Evolutionary conservation across 805 yeast genomes (phyloP).

Genomic region (Maudiozyma saulgeensis): DNA sequence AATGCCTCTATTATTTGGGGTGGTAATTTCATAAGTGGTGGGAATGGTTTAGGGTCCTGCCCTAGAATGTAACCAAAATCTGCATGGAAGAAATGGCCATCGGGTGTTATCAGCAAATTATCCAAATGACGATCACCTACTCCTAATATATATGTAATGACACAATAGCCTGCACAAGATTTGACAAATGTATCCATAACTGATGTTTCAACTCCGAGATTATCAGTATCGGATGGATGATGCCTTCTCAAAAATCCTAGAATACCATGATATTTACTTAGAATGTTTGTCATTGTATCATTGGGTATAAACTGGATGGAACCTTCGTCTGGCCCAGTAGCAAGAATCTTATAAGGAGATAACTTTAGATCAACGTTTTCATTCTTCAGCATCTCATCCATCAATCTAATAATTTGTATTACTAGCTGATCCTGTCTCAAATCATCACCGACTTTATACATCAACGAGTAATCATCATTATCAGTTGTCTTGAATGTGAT

Average conservation of each 20-base stretch:
- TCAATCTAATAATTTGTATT: constrained; percentile 82
- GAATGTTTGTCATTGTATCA: constrained; percentile 72
- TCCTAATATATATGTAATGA: constrained; percentile 85
- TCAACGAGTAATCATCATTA: constrained; percentile 56
- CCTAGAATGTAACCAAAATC: constrained; percentile 97
- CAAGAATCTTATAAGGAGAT: constrained; percentile 82
- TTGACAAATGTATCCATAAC: constrained; percentile 91
- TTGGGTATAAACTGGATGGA: constrained; percentile 92
- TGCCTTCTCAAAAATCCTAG: constrained; percentile 59
- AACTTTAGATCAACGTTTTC: constrained; percentile 84
- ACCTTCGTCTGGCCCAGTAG: constrained; percentile 87
- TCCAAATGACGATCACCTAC: constrained; percentile 97
- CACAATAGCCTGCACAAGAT: constrained; percentile 97
- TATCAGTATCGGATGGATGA: constrained; percentile 42
- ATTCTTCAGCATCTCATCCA: constrained; percentile 79
- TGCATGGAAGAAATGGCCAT: constrained; percentile 92
- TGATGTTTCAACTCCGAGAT: constrained; percentile 32
- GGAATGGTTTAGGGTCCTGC: constrained; percentile 96
- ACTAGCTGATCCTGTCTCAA: constrained; percentile 93
- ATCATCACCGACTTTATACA: constrained; percentile 94
- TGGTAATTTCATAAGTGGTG: constrained; percentile 95
- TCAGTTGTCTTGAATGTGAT: constrained; percentile 57
- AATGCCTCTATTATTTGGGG: constrained; percentile 95
- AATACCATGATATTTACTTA: constrained; percentile 67
- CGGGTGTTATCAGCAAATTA: constrained; percentile 68